A percentile compares a stretch with the other conserved stretches of the same genome.
Conservation (phyloP, 1,284 basidiomycete species). For the Puccinia coronata region DNA sequence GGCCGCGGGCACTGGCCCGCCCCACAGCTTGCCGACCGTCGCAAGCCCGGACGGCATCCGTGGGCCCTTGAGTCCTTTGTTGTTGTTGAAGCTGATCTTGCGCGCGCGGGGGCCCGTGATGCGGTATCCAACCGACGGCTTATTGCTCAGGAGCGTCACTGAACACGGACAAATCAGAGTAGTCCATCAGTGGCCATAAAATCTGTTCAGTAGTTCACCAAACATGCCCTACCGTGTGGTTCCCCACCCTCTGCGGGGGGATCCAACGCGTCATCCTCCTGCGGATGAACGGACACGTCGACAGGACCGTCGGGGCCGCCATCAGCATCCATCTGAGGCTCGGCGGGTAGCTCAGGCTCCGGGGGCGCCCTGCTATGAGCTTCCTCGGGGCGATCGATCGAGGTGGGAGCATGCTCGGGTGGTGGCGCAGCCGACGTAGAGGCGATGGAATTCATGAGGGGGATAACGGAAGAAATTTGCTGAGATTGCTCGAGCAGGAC, state of each 20-base stretch:
- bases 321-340: constrained; percentile 10
- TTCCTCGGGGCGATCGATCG: constrained; percentile 29
- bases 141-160: constrained; percentile 45
- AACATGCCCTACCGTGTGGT: constrained; percentile 23
- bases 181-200: not conserved
- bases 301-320: not conserved
- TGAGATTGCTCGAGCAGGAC: constrained; percentile 45
- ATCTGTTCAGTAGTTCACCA: not conserved
- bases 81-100: constrained; percentile 44
- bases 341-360: not conserved
- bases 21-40: constrained; percentile 47
- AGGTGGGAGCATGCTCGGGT: constrained; percentile 34
- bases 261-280: constrained; percentile 9
- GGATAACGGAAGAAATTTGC: constrained; percentile 26
- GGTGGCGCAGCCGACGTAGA: constrained; percentile 2
- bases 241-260: constrained; percentile 6
- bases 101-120: constrained; percentile 40
- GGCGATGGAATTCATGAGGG: not conserved
- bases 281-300: constrained; percentile 31
- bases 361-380: not conserved
- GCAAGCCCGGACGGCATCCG: constrained; percentile 34
- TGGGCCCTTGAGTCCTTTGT: constrained; percentile 40
- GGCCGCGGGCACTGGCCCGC: constrained; percentile 42
- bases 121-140: constrained; percentile 34
- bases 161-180: not conserved